Base-by-base conservation (phyloP, 1,284 basidiomycete genomes). In the Ceratobasidium theobromae region DNA sequence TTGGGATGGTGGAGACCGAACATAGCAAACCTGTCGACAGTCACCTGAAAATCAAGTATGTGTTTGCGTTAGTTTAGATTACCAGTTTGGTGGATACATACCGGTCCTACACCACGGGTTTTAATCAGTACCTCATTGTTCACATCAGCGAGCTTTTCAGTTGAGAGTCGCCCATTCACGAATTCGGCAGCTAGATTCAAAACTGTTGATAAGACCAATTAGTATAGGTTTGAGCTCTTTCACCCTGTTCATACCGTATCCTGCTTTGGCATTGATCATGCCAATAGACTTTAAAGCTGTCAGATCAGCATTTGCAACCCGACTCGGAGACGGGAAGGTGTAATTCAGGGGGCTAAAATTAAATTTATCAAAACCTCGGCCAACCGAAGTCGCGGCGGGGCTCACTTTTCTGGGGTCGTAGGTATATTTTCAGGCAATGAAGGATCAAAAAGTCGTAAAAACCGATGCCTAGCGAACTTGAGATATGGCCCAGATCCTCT, bases 401-500 rank as follows among this genome's bases (percentile, higher is more conserved):
- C 71, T 48, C 27, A 73, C 73, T 53, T 35, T n/a, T 69, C 65
- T 18, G 38, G 70, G 57, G 25, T 70, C 52, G 62, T 69, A 71
- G 67, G 76, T 66, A 81, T 76, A 69, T 85, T 86, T 74, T 91
- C 90, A 1, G 89, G 88, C 9, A 92, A 76, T 21, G 83, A 80
- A 27, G 85, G 84, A 70, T 91, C 85, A 74, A 86, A 95, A 16
- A 92, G 76, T 41, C 88, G 81, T 45, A 86, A 80, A 74, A 98
- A 97, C 67, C 83, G 87, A 75, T 93, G 88, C n/a, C 82, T 85
- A 60, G 97, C 93, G 3, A 91, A 87, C 40, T 89, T 81, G 0
- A 94, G 95, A 2, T 94, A 94, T 32, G 89, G 77, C 91, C 91
- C 94, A 76, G 97, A 92, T 0, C 87, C 90, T 58, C 87, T 88